Evolutionary conservation across 768 basidiomycete genomes (phyloP), one percentile per base, ranked within the genome.

Genomic region (Gloeostereum incarnatum): DNA sequence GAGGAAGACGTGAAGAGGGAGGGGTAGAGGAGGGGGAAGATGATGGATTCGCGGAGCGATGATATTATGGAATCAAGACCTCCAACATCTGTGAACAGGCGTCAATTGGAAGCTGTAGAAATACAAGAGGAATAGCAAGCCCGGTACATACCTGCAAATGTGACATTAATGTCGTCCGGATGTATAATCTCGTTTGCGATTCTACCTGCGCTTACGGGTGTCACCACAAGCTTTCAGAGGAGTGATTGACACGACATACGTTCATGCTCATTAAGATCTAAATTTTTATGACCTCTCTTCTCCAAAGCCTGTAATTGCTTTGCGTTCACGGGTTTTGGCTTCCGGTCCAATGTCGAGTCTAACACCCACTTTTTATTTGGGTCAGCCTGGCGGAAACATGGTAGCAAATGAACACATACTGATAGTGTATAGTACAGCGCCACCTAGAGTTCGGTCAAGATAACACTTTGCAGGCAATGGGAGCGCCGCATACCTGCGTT

Each of bases 141-240:
- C 18, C 4, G 18, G 14, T 6, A 47, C 73, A 6, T 39, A 85
- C 89, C 90, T 17, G 70, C 58, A 56, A 93, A 93, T 16, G 64
- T 65, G 34, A 86, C 72, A 34, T 69, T 61, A 39, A 94, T 93
- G 50, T 93, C 87, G 55, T 92, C 88, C 2, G 90, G 88, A 48
- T 88, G 84, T 44, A 98, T 88, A 16, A 98, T 78, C 51, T 98
- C 93, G 26, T 82, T 85, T 3, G 94, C 89, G 40, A 97, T 90
- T 29, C 79, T 80, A 41, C 77, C 86, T 87, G 44, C 2, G 41
- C 17, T 6, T 11, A 45, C 21, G 26, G 40, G 36, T 11, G 13
- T 16, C 19, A 10, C 10, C 13, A 27, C 16, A 27, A 26, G 19
- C 35, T 13, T n/a, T 24, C n/a, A 20, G 31, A 21, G 11, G 40